Conservation (phyloP, 352 stramenopile species). For the Globisporangium acanthophoron region DNA sequence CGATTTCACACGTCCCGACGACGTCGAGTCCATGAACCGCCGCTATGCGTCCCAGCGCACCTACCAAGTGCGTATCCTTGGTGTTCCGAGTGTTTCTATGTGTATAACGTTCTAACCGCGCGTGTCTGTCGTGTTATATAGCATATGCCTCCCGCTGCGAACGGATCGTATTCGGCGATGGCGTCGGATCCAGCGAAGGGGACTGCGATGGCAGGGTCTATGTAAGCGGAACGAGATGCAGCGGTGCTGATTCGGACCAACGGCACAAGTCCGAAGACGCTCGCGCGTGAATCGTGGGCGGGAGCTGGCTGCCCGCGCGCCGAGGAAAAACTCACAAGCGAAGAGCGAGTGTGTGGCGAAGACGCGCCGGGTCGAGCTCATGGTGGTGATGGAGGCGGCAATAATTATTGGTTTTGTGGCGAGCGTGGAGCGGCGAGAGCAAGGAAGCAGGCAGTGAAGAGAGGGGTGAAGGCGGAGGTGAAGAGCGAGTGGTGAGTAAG, state of each 20-base stretch:
- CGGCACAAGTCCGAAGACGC: background rate
- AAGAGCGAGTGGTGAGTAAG: background rate
- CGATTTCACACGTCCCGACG: constrained; percentile 72
- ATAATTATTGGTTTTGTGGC: constrained; percentile 22
- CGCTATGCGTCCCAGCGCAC: constrained; percentile 71
- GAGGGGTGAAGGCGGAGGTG: background rate
- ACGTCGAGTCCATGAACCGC: constrained; percentile 73
- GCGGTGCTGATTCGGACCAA: background rate
- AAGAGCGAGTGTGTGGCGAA: background rate
- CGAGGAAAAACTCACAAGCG: background rate
- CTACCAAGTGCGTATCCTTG: constrained; percentile 53
- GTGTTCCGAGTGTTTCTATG: background rate
- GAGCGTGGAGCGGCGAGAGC: constrained; percentile 22
- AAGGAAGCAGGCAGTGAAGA: background rate
- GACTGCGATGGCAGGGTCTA: constrained; percentile 73
- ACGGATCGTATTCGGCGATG: constrained; percentile 62
- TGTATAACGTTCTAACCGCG: constrained; percentile 1
- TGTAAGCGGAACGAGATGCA: constrained; percentile 22
- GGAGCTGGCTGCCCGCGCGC: background rate
- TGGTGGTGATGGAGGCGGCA: constrained; percentile 5
- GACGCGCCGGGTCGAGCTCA: background rate
- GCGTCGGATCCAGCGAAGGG: constrained; percentile 55
- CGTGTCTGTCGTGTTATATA: constrained; percentile 14
- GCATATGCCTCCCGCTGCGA: constrained; percentile 66
- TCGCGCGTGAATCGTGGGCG: background rate